Conservation (phyloP, 768 basidiomycete species). For the Termitomyces sp. region DNA sequence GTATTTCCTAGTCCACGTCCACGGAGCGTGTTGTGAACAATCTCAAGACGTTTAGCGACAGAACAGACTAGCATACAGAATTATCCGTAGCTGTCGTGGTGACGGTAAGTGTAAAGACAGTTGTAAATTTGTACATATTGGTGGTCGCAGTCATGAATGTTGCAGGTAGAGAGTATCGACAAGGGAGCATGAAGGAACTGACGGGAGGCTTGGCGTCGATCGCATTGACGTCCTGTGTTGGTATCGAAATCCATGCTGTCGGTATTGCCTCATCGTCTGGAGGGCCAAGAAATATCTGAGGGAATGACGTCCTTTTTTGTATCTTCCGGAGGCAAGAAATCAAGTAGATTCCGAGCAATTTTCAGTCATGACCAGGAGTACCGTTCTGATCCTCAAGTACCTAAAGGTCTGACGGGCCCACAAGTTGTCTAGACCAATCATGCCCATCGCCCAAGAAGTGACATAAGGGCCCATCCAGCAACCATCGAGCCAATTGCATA, state of each 20-base stretch:
- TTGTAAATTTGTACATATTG: too few relatives aligned
- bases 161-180: background rate
- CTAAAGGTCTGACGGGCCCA: background rate
- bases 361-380: too few relatives aligned
- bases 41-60: background rate
- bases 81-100: background rate
- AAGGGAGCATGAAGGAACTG: background rate
- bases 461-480: background rate
- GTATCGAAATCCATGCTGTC: background rate
- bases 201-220: background rate
- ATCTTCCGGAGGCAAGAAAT: too few relatives aligned
- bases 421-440: background rate
- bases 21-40: background rate
- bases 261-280: background rate
- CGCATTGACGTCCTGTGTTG: background rate
- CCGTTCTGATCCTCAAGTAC: too few relatives aligned
- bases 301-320: too few relatives aligned
- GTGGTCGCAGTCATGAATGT: background rate
- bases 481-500: background rate
- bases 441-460: background rate
- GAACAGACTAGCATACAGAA: background rate
- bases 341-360: too few relatives aligned
- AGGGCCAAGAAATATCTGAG: background rate
- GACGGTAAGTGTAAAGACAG: background rate
- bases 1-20: too few relatives aligned